Evolutionary conservation across 73 alveolate species (phyloP).

Genomic region (Paramecium sexaurelia): DNA sequence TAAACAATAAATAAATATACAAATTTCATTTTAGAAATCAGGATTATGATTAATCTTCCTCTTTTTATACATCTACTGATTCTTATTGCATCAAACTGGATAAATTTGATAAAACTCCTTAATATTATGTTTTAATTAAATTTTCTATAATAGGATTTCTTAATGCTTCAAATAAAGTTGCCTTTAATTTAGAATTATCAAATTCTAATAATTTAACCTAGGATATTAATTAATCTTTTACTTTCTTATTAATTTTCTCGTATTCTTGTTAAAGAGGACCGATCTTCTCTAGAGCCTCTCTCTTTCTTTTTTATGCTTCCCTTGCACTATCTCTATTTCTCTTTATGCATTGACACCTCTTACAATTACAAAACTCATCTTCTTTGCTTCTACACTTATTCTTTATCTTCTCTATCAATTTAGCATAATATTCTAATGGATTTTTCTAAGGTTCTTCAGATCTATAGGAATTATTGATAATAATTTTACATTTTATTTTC

Average conservation of each 20-base stretch:
- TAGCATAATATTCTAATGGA: background rate
- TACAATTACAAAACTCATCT: constrained; percentile 50
- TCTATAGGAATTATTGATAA: background rate
- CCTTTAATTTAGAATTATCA: background rate
- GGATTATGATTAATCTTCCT: background rate
- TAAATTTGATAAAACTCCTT: background rate
- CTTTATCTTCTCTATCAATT: constrained; percentile 11
- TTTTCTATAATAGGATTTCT: background rate
- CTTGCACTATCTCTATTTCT: constrained; percentile 49
- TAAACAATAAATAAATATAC: background rate
- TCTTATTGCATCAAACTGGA: background rate
- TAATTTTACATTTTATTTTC: constrained; percentile 2
- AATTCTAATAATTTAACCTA: constrained; percentile 16
- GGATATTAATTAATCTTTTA: background rate
- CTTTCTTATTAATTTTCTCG: background rate
- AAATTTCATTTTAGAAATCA: background rate
- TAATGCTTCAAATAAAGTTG: background rate
- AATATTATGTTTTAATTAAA: background rate
- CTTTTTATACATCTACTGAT: background rate
- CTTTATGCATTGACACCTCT: constrained; percentile 25
- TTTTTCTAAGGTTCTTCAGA: constrained; percentile 4
- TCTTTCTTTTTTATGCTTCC: constrained; percentile 17
- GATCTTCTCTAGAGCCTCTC: constrained; percentile 20
- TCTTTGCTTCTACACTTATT: constrained; percentile 30
- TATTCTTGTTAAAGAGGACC: constrained; percentile 15